Base-by-base conservation (phyloP, 257 asterid species). In the Lavandula angustifolia region DNA sequence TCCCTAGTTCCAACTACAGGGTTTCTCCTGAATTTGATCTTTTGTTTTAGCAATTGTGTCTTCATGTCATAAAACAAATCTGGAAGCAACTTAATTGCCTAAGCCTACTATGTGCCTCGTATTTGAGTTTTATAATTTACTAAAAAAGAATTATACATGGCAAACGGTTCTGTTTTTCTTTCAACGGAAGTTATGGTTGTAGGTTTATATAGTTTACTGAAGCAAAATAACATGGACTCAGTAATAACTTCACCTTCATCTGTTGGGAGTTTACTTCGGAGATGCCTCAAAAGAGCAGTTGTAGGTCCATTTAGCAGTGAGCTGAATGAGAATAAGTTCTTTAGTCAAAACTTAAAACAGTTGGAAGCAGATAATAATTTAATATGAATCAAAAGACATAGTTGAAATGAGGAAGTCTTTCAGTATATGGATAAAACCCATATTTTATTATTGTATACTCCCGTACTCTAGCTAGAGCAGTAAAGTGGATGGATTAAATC, bases 261-360 rank as follows among this genome's bases (percentile, higher is more conserved):
- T 33, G 81, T 53, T 44, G 97, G 97, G 71, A 92, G 94, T 74
- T 96, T 79, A 75, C 99, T 89, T 69, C 82, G 88, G 67, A 92
- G 97, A 76, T 70, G 78, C 88, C 67, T 92, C 77, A 92, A 61
- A 69, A 89, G 71, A 76, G 95, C 88, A 59, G 88, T 77, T 53
- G 99, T 87, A 48, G 99, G 95, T 71, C 99, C 99, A 60, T 81
- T 69, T 51, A 89, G 92, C 81, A 92, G 76, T 65, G 97, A 85
- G 84, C 99, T 92, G 84, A 64, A 75, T 68, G 41, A 60, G 64
- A 66, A 74, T 22, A 62, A 48, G 49, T 40, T 18, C 60, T 62
- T 68, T 41, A 53, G 73, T 55, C 64, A 60, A 50, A 43, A 38
- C 49, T 59, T 50, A 33, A 53, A 66, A 54, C 62, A 55, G 43